These are phyloP conservation scores for Oryza meridionalis DNA, from an alignment of 176 grass and related monocot genomes.

Conservation along the genomic window DNA sequence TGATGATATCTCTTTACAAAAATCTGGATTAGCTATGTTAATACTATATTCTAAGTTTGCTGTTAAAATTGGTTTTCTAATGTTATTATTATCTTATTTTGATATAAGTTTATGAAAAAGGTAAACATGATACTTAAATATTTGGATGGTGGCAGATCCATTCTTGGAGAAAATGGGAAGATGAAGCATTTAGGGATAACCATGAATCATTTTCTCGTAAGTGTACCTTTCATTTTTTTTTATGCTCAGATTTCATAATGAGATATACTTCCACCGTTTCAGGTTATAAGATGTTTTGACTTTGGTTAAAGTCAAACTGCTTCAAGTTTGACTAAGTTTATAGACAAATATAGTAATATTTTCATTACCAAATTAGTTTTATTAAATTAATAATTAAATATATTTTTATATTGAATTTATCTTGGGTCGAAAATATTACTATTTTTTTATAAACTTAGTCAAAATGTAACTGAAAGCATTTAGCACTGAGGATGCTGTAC, in stretches of 20 bases:
- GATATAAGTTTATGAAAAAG: not conserved
- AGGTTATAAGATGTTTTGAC: no score
- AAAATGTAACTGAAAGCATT: not conserved
- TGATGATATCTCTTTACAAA: not conserved
- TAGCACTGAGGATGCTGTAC: not conserved
- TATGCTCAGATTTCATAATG: not conserved
- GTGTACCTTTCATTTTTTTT: not conserved
- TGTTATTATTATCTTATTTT: not conserved
- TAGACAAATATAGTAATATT: no score
- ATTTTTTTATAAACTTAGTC: no score
- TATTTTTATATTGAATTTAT: no score
- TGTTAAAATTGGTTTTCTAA: not conserved
- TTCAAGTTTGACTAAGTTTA: no score
- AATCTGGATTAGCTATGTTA: not conserved
- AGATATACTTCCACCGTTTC: not conserved
- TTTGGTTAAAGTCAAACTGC: no score
- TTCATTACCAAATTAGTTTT: no score
- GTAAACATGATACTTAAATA: conserved; percentile 11
- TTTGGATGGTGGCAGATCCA: conserved; percentile 65
- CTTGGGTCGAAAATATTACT: no score
- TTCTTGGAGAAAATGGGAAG: conserved; percentile 98
- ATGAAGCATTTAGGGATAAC: conserved; percentile 89
- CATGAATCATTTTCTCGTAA: conserved; percentile 78
- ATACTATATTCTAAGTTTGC: not conserved
- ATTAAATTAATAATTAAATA: no score